These are phyloP conservation scores for Kwoniella sp. DNA, from an alignment of 768 basidiomycete species.

Conservation along the genomic window DNA sequence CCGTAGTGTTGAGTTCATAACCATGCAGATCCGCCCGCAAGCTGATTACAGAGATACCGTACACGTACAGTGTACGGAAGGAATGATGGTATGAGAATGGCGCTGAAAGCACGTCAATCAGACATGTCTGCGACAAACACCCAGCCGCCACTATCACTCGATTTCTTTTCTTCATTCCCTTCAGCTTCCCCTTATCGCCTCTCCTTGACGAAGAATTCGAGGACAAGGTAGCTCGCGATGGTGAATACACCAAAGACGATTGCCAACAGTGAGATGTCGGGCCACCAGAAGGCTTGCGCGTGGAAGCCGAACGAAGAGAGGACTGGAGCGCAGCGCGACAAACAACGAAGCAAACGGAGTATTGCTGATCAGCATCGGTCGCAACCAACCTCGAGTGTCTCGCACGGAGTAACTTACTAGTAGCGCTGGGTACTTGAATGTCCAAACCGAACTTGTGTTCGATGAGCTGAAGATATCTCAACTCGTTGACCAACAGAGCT, in stretches of 20 bases:
- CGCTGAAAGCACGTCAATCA: no score
- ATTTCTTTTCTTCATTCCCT: no score
- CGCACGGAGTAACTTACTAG: slow-evolving; percentile 59
- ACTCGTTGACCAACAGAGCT: slow-evolving; percentile 94
- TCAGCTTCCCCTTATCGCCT: slow-evolving; percentile 57
- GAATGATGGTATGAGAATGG: no score
- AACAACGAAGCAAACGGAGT: neutral
- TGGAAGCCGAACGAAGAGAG: slow-evolving; percentile 89
- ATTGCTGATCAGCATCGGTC: neutral
- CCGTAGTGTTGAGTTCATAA: no score
- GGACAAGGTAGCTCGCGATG: slow-evolving; percentile 70
- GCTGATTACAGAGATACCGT: no score
- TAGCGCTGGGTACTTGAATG: slow-evolving; percentile 91
- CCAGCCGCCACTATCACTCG: neutral
- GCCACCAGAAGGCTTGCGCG: slow-evolving; percentile 99
- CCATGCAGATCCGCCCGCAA: no score
- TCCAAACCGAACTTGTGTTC: slow-evolving; percentile 97
- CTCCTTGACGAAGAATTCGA: slow-evolving; percentile 91
- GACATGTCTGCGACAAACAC: no score
- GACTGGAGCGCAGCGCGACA: slow-evolving; percentile 55
- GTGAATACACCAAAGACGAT: slow-evolving; percentile 86
- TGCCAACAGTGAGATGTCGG: slow-evolving; percentile 80
- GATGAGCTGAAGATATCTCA: slow-evolving; percentile 88
- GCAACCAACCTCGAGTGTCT: neutral
- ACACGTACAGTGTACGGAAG: no score